Evolutionary conservation across 2,329 filamentous ascomycete species (phyloP), one percentile per base, ranked within the genome.

Genomic region (Sporothrix humicola): DNA sequence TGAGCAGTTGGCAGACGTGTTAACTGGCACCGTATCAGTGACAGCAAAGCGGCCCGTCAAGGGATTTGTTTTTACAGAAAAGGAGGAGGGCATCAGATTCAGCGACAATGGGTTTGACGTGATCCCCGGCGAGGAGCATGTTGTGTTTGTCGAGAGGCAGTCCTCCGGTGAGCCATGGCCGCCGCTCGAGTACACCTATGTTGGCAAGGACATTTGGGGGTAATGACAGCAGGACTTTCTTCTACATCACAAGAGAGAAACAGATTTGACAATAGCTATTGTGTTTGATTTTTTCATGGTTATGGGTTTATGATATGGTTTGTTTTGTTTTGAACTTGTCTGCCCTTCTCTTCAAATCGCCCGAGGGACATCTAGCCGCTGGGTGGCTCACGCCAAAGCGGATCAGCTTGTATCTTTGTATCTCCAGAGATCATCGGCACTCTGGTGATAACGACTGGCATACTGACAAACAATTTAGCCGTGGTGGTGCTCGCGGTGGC

Each of bases 91-190:
- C 0, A 86, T 92, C 23, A 82, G 78, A 68, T 91, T 91, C 78
- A 87, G 86, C 46, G 91, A 92, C 80, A 92, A 92, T 77, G 79
- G 91, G 73, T 83, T 93, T 37, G 91, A 92, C 80, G 78, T 93
- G 46, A 89, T 92, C 46, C 91, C 91, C 0, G 89, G 89, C 0
- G 91, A 92, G 81, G 26, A 15, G 1, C 31, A 63, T 9, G 80
- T 84, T 37, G 86, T 90, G 2, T 80, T 72, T 9, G 84, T 91
- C 82, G 52, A 26, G 2, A 54, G 20, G 31, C 7, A 17, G 7
- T 15, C 17, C 2, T 5, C 42, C 15, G 56, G 5, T 9, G 31
- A 9, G 26, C 68, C 46, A 6, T 63, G 59, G 70, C 58, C 58
- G 13, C 5, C n/a, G 15, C 54, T 69, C 1, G 50, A 66, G n/a